Evolutionary conservation across 148 eudicot genomes (phyloP).

Genomic region (Beta vulgaris): DNA sequence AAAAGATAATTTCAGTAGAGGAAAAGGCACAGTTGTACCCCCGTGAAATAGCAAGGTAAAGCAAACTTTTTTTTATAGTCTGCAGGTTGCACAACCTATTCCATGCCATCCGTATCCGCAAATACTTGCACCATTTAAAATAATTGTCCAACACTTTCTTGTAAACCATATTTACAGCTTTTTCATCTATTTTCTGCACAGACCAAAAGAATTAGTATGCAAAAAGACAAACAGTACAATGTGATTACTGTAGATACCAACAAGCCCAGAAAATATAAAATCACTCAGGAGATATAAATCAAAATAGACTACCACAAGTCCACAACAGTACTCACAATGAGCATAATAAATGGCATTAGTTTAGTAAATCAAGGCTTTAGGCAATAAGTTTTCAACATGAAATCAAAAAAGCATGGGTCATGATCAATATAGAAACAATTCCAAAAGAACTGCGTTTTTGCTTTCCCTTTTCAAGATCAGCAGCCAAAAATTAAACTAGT

Average conservation of each 20-base stretch:
- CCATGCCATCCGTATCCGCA: constrained; percentile 86
- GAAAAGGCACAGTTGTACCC: neutral
- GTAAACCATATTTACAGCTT: constrained; percentile 73
- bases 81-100: constrained; percentile 54
- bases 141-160: constrained; percentile 92
- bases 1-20: constrained; percentile 10
- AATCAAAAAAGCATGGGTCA: too few species aligned
- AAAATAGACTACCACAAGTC: neutral
- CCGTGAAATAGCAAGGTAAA: neutral
- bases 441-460: too few species aligned
- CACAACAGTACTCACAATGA: neutral
- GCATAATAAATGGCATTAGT: neutral
- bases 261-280: neutral
- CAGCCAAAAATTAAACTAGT: neutral
- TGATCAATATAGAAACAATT: too few species aligned
- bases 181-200: constrained; percentile 87
- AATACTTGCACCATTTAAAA: constrained; percentile 88
- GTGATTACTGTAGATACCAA: neutral
- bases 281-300: neutral
- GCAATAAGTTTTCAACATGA: too few species aligned
- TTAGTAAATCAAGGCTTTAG: neutral
- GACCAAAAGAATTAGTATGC: neutral
- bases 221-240: neutral
- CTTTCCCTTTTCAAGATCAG: neutral
- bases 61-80: constrained; percentile 5